Base-by-base conservation (phyloP, 306 rosid species). In the Cicer judaicum region DNA sequence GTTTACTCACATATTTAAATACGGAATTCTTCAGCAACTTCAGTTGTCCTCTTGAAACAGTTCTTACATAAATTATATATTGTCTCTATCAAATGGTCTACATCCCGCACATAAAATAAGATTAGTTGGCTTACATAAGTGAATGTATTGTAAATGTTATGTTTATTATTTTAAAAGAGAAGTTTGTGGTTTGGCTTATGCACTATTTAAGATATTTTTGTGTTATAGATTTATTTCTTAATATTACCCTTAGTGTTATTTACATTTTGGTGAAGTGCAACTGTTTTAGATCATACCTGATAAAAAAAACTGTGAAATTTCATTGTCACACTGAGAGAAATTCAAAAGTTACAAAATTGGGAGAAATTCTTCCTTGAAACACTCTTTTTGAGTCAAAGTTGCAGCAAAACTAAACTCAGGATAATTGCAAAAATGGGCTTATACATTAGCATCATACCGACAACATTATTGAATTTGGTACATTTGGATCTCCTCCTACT, bases 41-140 rank as follows among this genome's bases (percentile, higher is more conserved):
- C 72, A 89, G 82, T 79, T 91, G 91, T 60, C 29, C 73, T 55
- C 9, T 65, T 29, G 90, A 88, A 18, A 84, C 93, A 0, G 88
- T 86, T 8, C 73, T 79, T 71, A 91, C 72, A 93, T 88, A 62
- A 7, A 9, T 16, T 42, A 43, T 16, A 62, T 52, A 48, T 46
- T 46, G 5, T 34, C 48, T 18, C 8, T 24, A 54, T 64, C 66
- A 38, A 54, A 54, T 53, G 43, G 69, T 53, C 49, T 29, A 63
- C 47, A 14, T 8, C 5, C 43, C 68, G 39, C 13, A 18, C 2
- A 10, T 24, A 8, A 1, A 41, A 38, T 44, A 2, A 21, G 19
- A 41, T 66, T 66, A 38, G 55, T 12, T 34, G 60, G 73, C 29
- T 68, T 68, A 42, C 11, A 8, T 46, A 62, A 48, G 40, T 14